These are phyloP conservation scores for Lentinula aciculospora DNA, from an alignment of 768 basidiomycete genomes.

Conservation along the genomic window DNA sequence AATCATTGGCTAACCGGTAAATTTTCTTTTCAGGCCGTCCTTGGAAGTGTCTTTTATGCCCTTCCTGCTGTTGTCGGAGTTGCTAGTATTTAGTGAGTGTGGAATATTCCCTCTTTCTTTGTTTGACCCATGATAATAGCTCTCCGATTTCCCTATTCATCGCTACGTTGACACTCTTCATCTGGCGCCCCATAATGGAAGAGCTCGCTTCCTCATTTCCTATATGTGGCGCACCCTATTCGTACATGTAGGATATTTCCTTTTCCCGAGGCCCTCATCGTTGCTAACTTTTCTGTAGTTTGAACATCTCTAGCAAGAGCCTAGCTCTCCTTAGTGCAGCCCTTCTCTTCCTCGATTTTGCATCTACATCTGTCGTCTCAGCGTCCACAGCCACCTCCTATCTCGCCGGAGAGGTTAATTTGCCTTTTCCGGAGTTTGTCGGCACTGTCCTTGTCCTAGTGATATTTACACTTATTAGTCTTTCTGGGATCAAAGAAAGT, in stretches of 20 bases:
- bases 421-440: constrained; percentile 53
- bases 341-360: constrained; percentile 65
- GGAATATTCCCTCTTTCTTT: not conserved
- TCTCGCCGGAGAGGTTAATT: constrained; percentile 52
- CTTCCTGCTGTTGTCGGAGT: constrained; percentile 60
- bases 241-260: constrained; percentile 45
- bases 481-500: constrained; percentile 58
- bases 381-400: constrained; percentile 69
- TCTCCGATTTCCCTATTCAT: constrained; percentile 66
- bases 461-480: constrained; percentile 47
- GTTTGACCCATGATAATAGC: constrained; percentile 24
- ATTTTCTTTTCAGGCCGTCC: constrained; percentile 30
- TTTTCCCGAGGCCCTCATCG: not conserved
- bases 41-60: constrained; percentile 67
- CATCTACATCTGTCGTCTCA: constrained; percentile 65
- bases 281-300: constrained; percentile 24
- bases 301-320: constrained; percentile 59
- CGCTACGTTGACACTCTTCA: constrained; percentile 54
- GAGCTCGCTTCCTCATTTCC: constrained; percentile 68
- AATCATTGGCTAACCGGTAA: not conserved
- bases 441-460: constrained; percentile 49
- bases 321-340: constrained; percentile 62
- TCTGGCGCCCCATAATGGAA: constrained; percentile 74
- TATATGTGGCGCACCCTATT: constrained; percentile 66
- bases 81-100: constrained; percentile 57